Evolutionary conservation across 768 basidiomycete genomes (phyloP), one percentile per base, ranked within the genome.

Genomic region (Cyclocybe cylindracea): DNA sequence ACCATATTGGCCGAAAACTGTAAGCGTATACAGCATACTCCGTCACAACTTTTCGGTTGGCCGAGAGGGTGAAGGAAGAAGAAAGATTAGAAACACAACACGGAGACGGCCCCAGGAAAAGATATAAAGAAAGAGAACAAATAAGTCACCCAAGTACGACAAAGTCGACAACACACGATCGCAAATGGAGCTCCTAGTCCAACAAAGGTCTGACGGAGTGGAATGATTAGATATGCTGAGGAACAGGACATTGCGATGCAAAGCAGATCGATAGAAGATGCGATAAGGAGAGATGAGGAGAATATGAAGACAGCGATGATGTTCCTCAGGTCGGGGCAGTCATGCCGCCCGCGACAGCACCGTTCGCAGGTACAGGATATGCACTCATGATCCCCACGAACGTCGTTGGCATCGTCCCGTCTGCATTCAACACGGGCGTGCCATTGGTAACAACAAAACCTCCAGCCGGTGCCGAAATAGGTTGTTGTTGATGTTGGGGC

Each of bases 341-440:
- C 32, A 49, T 38, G 5, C 51, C 46, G 32, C 38, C 51, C 44
- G 51, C 33, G 10, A 44, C 40, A 14, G 34, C 10, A 43, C 50
- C 35, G 36, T 39, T 7, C 37, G 57, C 57, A 19, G 61, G 57
- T 7, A 70, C 64, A 7, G 83, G 76, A 63, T 85, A 86, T n/a
- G 85, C 84, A 58, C 84, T 81, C 84, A 88, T 83, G 56, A 88
- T 85, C 53, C 78, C 83, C 33, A 84, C 87, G 62, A 87, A 80
- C 47, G 84, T 78, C 24, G 83, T 70, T 2, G 64, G 58, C 46
- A 56, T 58, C 13, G 56, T 51, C 16, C 51, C 59, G 32, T 65
- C 60, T n/a, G 55, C 49, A 32, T 58, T 48, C 14, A 56, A 31
- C n/a, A 44, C 6, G 2, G 53, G 42, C 31, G 32, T 42, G 1